phyloP scores from a whole-genome alignment of 2,329 filamentous ascomycete genomes.

The Helminthosporium solani region DNA sequence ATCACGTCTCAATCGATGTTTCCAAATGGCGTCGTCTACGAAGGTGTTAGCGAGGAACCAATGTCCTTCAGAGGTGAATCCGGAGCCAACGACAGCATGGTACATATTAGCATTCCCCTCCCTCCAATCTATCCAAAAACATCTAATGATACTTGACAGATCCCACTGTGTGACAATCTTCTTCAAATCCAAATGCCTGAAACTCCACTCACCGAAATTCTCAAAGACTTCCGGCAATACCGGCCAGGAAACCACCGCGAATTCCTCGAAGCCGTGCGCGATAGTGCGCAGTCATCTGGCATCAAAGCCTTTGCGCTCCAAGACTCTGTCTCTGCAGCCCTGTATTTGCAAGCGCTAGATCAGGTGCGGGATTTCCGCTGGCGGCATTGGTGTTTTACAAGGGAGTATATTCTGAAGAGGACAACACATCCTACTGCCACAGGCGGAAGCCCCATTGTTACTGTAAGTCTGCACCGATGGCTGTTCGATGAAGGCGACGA shows the following conservation, averaged over 20 bases:
- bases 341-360: conserved; percentile 58
- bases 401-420: conserved; percentile 80
- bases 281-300: conserved; percentile 52
- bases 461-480: conserved; percentile 41
- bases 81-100: conserved; percentile 91
- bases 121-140: background rate
- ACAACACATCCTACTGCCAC: conserved; percentile 76
- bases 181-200: conserved; percentile 83
- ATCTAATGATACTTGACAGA: conserved; percentile 41
- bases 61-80: conserved; percentile 87
- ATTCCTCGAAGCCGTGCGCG: conserved; percentile 73
- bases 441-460: conserved; percentile 78
- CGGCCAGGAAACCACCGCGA: conserved; percentile 84
- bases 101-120: conserved; percentile 31
- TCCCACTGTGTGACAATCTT: conserved; percentile 85
- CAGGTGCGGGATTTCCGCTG: conserved; percentile 80
- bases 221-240: conserved; percentile 86
- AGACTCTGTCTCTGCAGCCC: conserved; percentile 57
- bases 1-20: conserved; percentile 95
- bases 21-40: conserved; percentile 85
- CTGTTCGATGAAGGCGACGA: background rate
- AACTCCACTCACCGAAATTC: conserved; percentile 84
- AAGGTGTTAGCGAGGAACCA: conserved; percentile 74
- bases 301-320: conserved; percentile 63
- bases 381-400: conserved; percentile 82